Base-by-base conservation (phyloP, 1,284 basidiomycete genomes). In the Hypsizygus ulmarius region DNA sequence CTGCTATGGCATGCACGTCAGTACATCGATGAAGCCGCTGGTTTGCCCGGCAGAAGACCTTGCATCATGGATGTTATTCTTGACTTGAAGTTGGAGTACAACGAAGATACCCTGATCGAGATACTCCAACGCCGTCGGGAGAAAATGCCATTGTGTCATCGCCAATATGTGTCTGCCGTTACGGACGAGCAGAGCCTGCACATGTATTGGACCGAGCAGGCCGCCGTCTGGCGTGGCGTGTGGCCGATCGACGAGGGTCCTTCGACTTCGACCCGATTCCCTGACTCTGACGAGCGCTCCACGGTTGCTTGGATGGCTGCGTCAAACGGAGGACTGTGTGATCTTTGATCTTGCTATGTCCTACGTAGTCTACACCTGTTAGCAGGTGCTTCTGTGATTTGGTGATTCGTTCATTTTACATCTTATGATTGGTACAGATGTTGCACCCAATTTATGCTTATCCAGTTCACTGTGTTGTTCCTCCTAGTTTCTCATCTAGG, bases 211-310 rank as follows among this genome's bases (percentile, higher is more conserved):
- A 61, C 62, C 32, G 63, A 66, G 51, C 70, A 73, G 54, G 58
- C 58, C 48, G 61, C 59, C 44, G 56, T 66, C 51, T 66, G 63
- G 62, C 52, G 53, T 37, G 59, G 53, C 54, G 50, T 56, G 43
- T 47, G 51, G 51, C 25, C 49, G 32, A 29, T 55, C 41, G 54
- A 57, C 55, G 54, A 40, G 30, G 49, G 54, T 19, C 35, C 50
- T 43, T 42, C 42, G 36, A 47, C 50, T 43, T 42, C 42, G 36
- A 47, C 45, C 38, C 57, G 67, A 36, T 74, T 71, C 58, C 69
- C 69, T 36, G 63, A 74, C 27, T 78, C 74, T 51, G 69, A 69
- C 52, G 74, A 76, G 63, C 73, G 75, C 42, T 77, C 70, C 45
- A 75, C 73, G 42, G 68, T 61, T 34, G 54, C 53, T 42, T 73